Evolutionary conservation across 176 grass and related monocot species (phyloP).

Genomic region (sorghum (Sorghum bicolor)): DNA sequence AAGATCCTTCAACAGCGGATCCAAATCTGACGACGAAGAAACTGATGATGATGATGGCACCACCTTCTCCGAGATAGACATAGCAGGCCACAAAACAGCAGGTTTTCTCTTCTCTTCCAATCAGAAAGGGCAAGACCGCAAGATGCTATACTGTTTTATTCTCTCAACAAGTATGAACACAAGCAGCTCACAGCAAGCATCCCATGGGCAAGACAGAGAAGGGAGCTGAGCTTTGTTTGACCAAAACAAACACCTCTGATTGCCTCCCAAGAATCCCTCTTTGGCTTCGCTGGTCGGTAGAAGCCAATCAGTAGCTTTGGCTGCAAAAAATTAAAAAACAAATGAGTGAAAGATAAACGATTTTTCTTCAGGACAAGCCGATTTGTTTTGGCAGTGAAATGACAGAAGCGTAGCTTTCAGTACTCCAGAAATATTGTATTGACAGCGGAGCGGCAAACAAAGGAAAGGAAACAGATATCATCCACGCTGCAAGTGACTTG

Average conservation of each 20-base stretch:
- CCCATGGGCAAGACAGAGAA: constrained; percentile 14
- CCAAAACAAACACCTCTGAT: constrained; percentile 23
- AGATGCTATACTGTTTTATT: constrained; percentile 7
- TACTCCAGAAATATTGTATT: not conserved
- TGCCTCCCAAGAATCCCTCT: constrained; percentile 9
- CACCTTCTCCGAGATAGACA: constrained; percentile 40
- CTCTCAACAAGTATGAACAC: not conserved
- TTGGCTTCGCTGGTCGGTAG: constrained; percentile 12
- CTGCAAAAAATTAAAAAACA: constrained; percentile 23
- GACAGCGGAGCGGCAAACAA: not conserved
- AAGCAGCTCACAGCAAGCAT: constrained; percentile 5
- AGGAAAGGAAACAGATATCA: not conserved
- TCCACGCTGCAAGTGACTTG: constrained; percentile 3
- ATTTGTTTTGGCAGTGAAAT: constrained; percentile 8
- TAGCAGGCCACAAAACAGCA: constrained; percentile 10
- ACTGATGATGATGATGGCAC: constrained; percentile 33
- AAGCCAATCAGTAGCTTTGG: constrained; percentile 29
- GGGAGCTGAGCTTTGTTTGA: constrained; percentile 30
- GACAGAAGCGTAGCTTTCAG: constrained; percentile 34
- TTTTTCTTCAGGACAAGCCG: constrained; percentile 25
- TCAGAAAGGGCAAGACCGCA: not conserved
- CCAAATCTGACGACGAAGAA: constrained; percentile 42
- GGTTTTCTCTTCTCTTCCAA: not conserved
- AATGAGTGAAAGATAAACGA: not conserved
- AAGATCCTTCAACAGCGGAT: constrained; percentile 86